Evolutionary conservation across 345 rosid species (phyloP).

Genomic region (Boechera retrofracta): DNA sequence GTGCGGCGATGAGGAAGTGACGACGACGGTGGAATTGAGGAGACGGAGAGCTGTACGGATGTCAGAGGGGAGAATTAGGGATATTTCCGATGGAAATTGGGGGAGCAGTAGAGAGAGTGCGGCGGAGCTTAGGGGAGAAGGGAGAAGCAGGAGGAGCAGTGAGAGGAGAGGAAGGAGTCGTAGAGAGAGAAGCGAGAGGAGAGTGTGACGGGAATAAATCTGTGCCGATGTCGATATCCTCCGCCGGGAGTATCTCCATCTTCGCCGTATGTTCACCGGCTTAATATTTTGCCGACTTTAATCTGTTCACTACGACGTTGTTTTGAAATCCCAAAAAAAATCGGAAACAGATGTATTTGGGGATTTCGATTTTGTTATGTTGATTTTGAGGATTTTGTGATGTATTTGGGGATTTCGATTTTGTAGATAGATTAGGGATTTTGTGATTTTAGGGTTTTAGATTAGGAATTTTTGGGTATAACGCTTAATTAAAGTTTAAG

Average conservation of each 20-base stretch:
- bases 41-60: slow-evolving; percentile 72
- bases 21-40: slow-evolving; percentile 43
- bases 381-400: no score
- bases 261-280: background rate
- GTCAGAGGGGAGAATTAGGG: slow-evolving; percentile 50
- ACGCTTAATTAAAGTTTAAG: no score
- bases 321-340: no score
- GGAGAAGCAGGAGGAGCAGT: slow-evolving; percentile 59
- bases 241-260: slow-evolving; percentile 49
- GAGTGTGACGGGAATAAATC: slow-evolving; percentile 58
- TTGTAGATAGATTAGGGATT: no score
- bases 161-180: slow-evolving; percentile 59
- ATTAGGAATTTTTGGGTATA: no score
- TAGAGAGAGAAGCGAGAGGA: slow-evolving; percentile 64
- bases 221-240: slow-evolving; percentile 52
- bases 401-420: no score
- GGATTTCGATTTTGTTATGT: no score
- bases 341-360: no score
- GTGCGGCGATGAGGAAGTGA: slow-evolving; percentile 19
- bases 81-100: slow-evolving; percentile 30
- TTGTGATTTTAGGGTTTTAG: no score
- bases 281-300: background rate
- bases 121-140: slow-evolving; percentile 34
- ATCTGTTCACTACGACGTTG: background rate
- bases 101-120: slow-evolving; percentile 45